Conservation (phyloP, 2,329 filamentous ascomycete species). For the Fusarium oxysporum region DNA sequence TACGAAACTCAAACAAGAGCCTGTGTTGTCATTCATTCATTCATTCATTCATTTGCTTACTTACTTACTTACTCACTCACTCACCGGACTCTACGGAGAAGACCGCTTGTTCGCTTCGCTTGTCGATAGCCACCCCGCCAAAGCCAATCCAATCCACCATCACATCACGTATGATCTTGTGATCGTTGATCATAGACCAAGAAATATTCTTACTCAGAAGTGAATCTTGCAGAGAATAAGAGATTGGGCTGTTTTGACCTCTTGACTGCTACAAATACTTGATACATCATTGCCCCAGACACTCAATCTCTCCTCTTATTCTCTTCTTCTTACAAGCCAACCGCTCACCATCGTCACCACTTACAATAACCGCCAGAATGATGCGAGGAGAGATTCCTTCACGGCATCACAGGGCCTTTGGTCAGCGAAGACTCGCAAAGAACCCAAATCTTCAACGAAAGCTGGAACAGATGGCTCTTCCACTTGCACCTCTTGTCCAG, state of each 20-base stretch:
- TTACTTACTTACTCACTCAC: not conserved
- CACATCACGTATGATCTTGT: constrained; percentile 5
- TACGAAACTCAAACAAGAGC: constrained; percentile 27
- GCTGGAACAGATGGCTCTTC: constrained; percentile 72
- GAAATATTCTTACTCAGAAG: constrained; percentile 17
- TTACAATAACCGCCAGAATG: constrained; percentile 43
- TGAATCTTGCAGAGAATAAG: not conserved
- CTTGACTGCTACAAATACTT: constrained; percentile 10
- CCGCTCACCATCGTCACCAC: not conserved
- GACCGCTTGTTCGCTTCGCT: constrained; percentile 7
- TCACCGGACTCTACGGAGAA: constrained; percentile 23
- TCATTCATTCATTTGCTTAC: not conserved
- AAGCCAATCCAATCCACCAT: constrained; percentile 18
- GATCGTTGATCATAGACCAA: constrained; percentile 17
- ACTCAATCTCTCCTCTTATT: not conserved
- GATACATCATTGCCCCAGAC: not conserved
- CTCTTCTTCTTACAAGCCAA: not conserved
- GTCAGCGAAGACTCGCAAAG: constrained; percentile 51
- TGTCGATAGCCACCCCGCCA: constrained; percentile 30
- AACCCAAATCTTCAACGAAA: constrained; percentile 69
- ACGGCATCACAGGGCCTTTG: constrained; percentile 48
- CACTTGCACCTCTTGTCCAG: constrained; percentile 74
- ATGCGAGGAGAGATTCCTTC: constrained; percentile 50
- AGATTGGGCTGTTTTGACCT: not conserved
- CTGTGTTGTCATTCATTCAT: constrained; percentile 11